Conservation (phyloP, 139 green algal species). For the Auxenochlorella pyrenoidosa region DNA sequence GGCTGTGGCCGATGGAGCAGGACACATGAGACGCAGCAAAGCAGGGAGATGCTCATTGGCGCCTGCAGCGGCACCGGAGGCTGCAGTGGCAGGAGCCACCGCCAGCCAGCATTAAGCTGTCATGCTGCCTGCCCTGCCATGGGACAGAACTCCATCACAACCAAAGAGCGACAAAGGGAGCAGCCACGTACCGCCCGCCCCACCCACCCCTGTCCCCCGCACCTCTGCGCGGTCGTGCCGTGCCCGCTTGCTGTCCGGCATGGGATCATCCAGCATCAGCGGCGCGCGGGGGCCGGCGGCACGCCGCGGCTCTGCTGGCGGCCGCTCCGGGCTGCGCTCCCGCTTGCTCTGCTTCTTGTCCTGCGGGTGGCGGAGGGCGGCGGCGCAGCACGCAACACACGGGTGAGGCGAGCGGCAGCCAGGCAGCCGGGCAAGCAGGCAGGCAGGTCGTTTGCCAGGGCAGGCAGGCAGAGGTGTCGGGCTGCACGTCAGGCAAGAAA, state of each 20-base stretch:
- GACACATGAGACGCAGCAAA: neutral
- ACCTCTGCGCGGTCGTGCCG: slow-evolving; percentile 2
- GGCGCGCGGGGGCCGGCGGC: neutral
- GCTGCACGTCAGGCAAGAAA: no score
- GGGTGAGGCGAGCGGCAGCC: neutral
- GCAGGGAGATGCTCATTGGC: neutral
- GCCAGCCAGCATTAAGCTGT: no score
- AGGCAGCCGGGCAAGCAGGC: neutral
- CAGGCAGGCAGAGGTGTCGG: no score
- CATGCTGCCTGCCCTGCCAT: neutral
- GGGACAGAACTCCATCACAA: no score
- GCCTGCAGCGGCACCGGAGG: no score
- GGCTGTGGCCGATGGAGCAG: neutral
- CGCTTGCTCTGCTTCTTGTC: slow-evolving; percentile 22
- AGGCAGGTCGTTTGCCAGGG: no score
- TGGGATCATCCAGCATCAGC: neutral
- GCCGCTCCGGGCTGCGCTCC: slow-evolving; percentile 3
- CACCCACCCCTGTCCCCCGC: no score
- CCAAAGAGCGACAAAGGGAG: no score
- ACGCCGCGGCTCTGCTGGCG: no score
- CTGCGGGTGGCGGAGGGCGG: neutral
- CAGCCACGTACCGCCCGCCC: no score
- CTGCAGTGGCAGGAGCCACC: no score
- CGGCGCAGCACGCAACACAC: no score
- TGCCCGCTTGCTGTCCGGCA: slow-evolving; percentile 4